Percentiles rank a stretch among this genome's conserved stretches.
phyloP scores from a whole-genome alignment of 2,329 filamentous ascomycete species.

The Sporothrix variecibatus region DNA sequence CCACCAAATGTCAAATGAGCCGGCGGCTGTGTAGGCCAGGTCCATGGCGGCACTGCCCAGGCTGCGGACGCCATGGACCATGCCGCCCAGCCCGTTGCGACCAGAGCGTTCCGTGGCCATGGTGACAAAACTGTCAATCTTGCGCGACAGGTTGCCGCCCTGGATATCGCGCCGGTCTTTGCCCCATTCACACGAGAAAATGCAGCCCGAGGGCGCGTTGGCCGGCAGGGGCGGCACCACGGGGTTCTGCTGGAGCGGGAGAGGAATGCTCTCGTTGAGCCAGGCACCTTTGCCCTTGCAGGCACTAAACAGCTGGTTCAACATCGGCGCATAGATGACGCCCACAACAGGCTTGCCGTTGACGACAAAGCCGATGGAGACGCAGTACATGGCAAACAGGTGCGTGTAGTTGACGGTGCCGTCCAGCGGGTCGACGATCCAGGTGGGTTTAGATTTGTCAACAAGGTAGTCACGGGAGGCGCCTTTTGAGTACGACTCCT shows the following conservation, averaged over 20 bases:
- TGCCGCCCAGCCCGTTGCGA: constrained; percentile 67
- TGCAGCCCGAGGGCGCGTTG: constrained; percentile 66
- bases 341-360: constrained; percentile 64
- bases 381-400: constrained; percentile 78
- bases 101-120: constrained; percentile 69
- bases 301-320: constrained; percentile 69
- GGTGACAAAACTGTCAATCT: constrained; percentile 73
- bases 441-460: constrained; percentile 59
- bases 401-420: constrained; percentile 83
- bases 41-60: constrained; percentile 74
- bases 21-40: constrained; percentile 74
- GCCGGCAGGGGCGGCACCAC: constrained; percentile 60
- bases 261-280: constrained; percentile 62
- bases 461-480: constrained; percentile 69
- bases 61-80: constrained; percentile 76
- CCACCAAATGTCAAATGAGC: constrained; percentile 79
- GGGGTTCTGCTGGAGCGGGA: constrained; percentile 65
- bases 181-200: constrained; percentile 78
- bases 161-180: constrained; percentile 69
- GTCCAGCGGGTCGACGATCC: constrained; percentile 76
- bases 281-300: constrained; percentile 67
- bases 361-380: constrained; percentile 71
- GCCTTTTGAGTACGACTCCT: constrained; percentile 73
- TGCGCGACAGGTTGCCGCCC: constrained; percentile 69
- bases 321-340: constrained; percentile 71